Base-by-base conservation (phyloP, 139 green algal genomes). In the Tetratostichococcus sp. region DNA sequence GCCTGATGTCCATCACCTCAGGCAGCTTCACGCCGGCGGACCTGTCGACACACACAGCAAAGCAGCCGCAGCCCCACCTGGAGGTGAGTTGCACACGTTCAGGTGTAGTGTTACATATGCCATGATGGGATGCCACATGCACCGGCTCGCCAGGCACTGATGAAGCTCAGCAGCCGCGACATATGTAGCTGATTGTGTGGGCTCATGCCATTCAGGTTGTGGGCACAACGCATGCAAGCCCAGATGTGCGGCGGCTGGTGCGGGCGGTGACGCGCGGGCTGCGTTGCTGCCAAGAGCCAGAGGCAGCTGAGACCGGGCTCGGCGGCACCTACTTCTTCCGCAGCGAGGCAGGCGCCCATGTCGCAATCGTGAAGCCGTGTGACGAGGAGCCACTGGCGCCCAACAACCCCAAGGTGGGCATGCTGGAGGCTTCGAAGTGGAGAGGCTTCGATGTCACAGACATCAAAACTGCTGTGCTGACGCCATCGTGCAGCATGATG, bases 321-420 rank as follows among this genome's bases (percentile, higher is more conserved):
- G 92, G 92, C 23, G 93, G 93, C n/a, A 97, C 93, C 1, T 98
- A 98, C 79, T 96, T 97, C 66, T 92, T 97, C 68, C 30, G 65
- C 11, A 88, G 91, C 33, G 89, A 92, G 26, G 62, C 69, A 6
- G 92, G 91, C 68, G 69, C 69, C 62, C 90, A 90, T 71, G 85
- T 89, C 26, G 93, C 90, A 39, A 95, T 98, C 62, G 85, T 98
- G 34, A 98, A 98, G 83, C 93, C 93, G 26, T 94, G 88, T 70
- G 93, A 98, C 75, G 93, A 98, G 79, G 93, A 98, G 87, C 93
- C 93, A 0, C 79, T 97, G 43, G 93, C 93, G n/a, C 91, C 91
- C 62, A 94, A 94, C 82, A 98, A 98, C 83, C 93, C 93, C 62
- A 97, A 97, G 82, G 76, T 75, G 65, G 6, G 22, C 50, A 62